Percentiles rank a stretch among this genome's conserved stretches.
Conservation (phyloP, 352 stramenopile species). For the Vaucheria bursata region DNA sequence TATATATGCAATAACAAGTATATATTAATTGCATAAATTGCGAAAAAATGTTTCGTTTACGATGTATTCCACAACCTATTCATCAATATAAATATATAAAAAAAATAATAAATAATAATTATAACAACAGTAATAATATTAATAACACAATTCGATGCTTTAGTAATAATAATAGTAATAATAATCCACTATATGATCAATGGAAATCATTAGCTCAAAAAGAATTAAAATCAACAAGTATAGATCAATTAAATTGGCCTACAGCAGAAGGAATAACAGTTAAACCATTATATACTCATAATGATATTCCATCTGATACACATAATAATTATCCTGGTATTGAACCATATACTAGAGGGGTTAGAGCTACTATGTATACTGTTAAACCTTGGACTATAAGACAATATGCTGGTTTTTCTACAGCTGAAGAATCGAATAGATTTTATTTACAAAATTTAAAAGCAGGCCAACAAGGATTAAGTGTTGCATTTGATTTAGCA, state of each 20-base stretch:
- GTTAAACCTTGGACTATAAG: constrained; percentile 48
- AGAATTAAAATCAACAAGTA: constrained; percentile 69
- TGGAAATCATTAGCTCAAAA: constrained; percentile 55
- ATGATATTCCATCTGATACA: constrained; percentile 57
- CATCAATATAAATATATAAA: too few relatives aligned
- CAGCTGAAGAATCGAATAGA: constrained; percentile 87
- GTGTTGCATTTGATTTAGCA: constrained; percentile 90
- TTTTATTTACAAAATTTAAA: constrained; percentile 68
- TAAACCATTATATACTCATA: constrained; percentile 83
- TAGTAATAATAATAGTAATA: too few relatives aligned
- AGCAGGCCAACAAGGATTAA: constrained; percentile 71
- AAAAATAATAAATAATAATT: too few relatives aligned
- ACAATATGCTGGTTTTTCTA: constrained; percentile 90
- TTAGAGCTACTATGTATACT: constrained; percentile 95
- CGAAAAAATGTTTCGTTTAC: too few relatives aligned
- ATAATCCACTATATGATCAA: too few relatives aligned
- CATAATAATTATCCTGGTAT: constrained; percentile 25
- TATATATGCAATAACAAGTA: too few relatives aligned
- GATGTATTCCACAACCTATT: too few relatives aligned
- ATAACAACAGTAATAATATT: too few relatives aligned
- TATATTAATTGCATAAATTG: too few relatives aligned
- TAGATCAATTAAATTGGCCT: constrained; percentile 61
- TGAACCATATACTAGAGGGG: constrained; percentile 56
- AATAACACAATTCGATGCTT: too few relatives aligned
- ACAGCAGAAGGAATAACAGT: constrained; percentile 85